Evolutionary conservation across 805 yeast genomes (phyloP), one percentile per base, ranked within the genome.

Genomic region (Yarrowia divulgata): DNA sequence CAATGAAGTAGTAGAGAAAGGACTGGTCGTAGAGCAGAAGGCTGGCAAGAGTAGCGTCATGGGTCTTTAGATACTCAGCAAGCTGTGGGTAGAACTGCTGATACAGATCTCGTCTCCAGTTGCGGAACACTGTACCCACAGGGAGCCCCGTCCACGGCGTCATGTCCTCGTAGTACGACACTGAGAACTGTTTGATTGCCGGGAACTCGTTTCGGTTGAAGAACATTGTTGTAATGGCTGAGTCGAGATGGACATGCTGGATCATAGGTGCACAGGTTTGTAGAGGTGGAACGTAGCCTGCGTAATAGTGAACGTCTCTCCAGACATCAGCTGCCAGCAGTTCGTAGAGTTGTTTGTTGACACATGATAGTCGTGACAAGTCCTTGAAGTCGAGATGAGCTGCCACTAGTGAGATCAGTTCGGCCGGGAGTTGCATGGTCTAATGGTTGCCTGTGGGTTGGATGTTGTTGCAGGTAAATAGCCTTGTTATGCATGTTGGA

Each of bases 61-160:
- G n/a, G 10, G 48, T 23, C 5, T 10, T 42, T 1, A 57, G 48
- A n/a, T 57, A 57, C n/a, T 57, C 63, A 1, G 63, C 63, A 3
- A 57, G 16, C 48, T 57, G 48, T 1, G 63, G 63, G 39, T 57
- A 57, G n/a, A 57, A 57, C 37, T 57, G 48, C 63, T 40, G 48
- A 16, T 57, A 57, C 39, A 57, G n/a, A 13, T 57, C 63, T 39
- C 48, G 35, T 40, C 63, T 40, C 63, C 63, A 57, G 35, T 57
- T 57, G 8, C 63, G 46, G 29, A 57, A 57, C 39, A 57, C 48
- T 1, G 63, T 57, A 6, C 63, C 63, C 14, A 57, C 46, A 4
- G 63, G 63, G 5, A 57, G 19, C 5, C 39, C 63, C n/a, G 48
- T 42, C 63, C 63, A 57, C 2, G 63, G 63, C 4, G 63, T 57